Conservation (phyloP, 768 basidiomycete genomes). For the Serendipita sp. region DNA sequence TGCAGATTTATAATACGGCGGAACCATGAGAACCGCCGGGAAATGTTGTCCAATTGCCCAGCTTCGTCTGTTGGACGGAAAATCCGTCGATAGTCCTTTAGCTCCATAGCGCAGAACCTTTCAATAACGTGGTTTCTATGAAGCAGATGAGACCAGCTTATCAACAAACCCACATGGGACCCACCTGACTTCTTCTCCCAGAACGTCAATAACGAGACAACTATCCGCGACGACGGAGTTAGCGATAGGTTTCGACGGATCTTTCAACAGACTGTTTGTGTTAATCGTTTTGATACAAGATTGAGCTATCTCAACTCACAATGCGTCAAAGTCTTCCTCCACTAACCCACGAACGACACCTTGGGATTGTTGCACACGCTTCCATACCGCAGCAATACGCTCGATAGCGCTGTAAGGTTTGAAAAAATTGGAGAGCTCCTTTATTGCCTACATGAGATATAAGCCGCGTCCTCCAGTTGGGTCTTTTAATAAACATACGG, state of each 20-base stretch:
- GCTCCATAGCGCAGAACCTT: slow-evolving; percentile 73
- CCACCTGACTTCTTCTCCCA: slow-evolving; percentile 67
- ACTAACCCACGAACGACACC: slow-evolving; percentile 64
- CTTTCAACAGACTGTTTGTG: slow-evolving; percentile 54
- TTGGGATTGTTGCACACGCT: slow-evolving; percentile 66
- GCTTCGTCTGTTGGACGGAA: slow-evolving; percentile 86
- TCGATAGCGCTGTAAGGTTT: slow-evolving; percentile 62
- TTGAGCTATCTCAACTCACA: slow-evolving; percentile 36
- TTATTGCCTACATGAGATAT: slow-evolving; percentile 49
- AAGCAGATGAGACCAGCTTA: not conserved
- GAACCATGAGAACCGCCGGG: slow-evolving; percentile 92
- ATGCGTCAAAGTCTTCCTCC: slow-evolving; percentile 80
- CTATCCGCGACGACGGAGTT: slow-evolving; percentile 56
- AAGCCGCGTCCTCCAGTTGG: slow-evolving; percentile 2
- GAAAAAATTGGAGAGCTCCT: slow-evolving; percentile 67
- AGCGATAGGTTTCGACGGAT: slow-evolving; percentile 49
- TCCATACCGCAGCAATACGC: slow-evolving; percentile 60
- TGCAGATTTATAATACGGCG: slow-evolving; percentile 66
- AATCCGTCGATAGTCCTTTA: slow-evolving; percentile 92
- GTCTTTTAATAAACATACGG: slow-evolving; percentile 31
- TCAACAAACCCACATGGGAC: slow-evolving; percentile 1
- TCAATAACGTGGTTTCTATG: slow-evolving; percentile 51
- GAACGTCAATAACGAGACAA: slow-evolving; percentile 74
- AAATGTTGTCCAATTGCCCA: slow-evolving; percentile 88
- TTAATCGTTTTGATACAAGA: not conserved